Evolutionary conservation across 139 green algal genomes (phyloP), one percentile per base, ranked within the genome.

Genomic region (Chloropicon primus): DNA sequence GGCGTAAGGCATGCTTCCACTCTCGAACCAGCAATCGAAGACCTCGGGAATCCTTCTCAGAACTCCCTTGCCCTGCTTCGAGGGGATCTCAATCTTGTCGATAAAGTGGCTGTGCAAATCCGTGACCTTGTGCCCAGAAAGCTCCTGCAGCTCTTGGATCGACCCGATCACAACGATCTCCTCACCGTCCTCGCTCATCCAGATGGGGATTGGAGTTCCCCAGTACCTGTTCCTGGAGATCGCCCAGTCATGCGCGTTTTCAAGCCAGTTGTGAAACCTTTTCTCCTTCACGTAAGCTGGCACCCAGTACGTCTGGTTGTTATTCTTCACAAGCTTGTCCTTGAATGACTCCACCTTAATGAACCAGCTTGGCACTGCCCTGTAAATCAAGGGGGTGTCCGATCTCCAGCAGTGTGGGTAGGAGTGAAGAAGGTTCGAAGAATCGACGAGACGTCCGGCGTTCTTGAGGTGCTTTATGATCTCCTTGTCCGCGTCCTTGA

Each of bases 21-120:
- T 90, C 89, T 99, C 95, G 83, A 99, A 99, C 95, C 95, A 99
- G 87, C 95, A 99, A 86, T 99, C 95, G 86, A 99, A 99, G n/a
- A 98, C 95, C 29, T 96, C 92, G n/a, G 95, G 90, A 71, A 97
- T 85, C 23, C 93, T 87, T n/a, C 81, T 77, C 81, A 97, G 88
- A 27, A 83, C 41, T 1, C 86, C 88, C 73, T 87, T 89, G 81
- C 89, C 87, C 73, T 86, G 74, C n/a, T 77, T 82, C 54, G 86
- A 94, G 72, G 95, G 95, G 83, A 99, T 98, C 72, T 89, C 96
- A 25, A 98, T 82, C 82, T 97, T 85, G 81, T 99, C 95, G 82
- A 99, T 97, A 85, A 96, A 94, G 88, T 99, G 95, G 24, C 95
- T 84, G 82, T 99, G 95, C 54, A 99, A 85, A 85, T 99, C 95